Percentiles rank a stretch among this genome's conserved stretches.
phyloP scores from a whole-genome alignment of 805 yeast genomes.

The Nakazawaea ishiwadae region DNA sequence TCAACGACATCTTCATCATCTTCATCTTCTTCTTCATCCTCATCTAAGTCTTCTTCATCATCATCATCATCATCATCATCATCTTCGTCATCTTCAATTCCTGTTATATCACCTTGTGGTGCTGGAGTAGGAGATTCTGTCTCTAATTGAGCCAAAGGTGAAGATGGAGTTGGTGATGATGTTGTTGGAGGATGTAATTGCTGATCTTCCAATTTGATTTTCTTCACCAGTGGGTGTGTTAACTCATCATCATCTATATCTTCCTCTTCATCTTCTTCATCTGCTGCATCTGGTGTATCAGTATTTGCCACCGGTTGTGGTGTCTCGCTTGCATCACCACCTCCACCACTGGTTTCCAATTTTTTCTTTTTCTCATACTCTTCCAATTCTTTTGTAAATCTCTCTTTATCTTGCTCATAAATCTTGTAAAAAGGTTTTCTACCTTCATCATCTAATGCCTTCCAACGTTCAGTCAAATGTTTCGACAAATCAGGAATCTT shows the following conservation, averaged over 20 bases:
- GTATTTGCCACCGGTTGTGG: conserved; percentile 1
- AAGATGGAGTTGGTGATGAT: conserved; percentile 1
- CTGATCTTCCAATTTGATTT: conserved; percentile 5
- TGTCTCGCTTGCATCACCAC: background rate
- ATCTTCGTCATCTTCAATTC: conserved; percentile 8
- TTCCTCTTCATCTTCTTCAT: conserved; percentile 1
- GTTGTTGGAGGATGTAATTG: background rate
- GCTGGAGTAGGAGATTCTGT: background rate
- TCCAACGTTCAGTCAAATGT: conserved; percentile 85
- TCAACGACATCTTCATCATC: conserved; percentile 8
- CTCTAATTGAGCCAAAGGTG: too few species aligned
- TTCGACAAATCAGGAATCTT: conserved; percentile 60
- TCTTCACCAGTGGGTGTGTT: conserved; percentile 5
- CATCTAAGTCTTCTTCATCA: conserved; percentile 7
- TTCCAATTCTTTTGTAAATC: conserved; percentile 72
- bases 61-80: conserved; percentile 5
- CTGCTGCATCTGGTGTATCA: too few species aligned
- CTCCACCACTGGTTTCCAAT: too few species aligned
- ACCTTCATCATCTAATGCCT: conserved; percentile 59
- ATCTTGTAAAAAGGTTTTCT: conserved; percentile 69
- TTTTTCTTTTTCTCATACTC: conserved; percentile 26
- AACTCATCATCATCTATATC: background rate
- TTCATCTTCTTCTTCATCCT: conserved; percentile 8
- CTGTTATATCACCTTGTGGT: conserved; percentile 1
- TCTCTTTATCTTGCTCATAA: conserved; percentile 71